These are phyloP conservation scores for Aspergillus avenaceus DNA, from an alignment of 495 filamentous ascomycete species.

Conservation along the genomic window DNA sequence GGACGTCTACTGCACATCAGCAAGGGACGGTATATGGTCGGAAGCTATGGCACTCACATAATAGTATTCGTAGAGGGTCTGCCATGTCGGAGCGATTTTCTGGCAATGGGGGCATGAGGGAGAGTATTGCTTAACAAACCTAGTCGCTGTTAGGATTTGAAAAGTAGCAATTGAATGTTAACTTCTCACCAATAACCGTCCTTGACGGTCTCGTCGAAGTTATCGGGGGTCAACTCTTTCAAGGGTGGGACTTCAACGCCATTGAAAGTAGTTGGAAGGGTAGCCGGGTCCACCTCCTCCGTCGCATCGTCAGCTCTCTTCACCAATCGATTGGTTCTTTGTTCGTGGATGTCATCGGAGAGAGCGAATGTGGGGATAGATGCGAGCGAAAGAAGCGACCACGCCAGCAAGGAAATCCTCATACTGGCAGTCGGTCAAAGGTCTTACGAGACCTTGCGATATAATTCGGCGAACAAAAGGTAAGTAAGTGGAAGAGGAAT, in stretches of 20 bases:
- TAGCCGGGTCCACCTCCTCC: slow-evolving; percentile 12
- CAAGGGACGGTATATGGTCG: not conserved
- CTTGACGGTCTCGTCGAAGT: slow-evolving; percentile 53
- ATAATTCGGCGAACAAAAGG: slow-evolving; percentile 9
- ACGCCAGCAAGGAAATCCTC: slow-evolving; percentile 36
- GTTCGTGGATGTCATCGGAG: slow-evolving; percentile 18
- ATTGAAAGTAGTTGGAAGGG: slow-evolving; percentile 66
- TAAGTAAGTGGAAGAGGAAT: slow-evolving; percentile 9
- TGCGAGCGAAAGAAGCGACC: slow-evolving; percentile 40
- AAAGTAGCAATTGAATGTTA: not conserved
- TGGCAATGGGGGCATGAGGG: slow-evolving; percentile 78
- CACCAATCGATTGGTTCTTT: slow-evolving; percentile 17
- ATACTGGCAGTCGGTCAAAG: slow-evolving; percentile 28
- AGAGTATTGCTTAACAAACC: slow-evolving; percentile 76
- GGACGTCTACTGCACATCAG: slow-evolving; percentile 57
- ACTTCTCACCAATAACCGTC: slow-evolving; percentile 58
- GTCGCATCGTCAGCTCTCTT: slow-evolving; percentile 22
- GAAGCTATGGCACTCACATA: slow-evolving; percentile 46
- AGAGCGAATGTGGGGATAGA: slow-evolving; percentile 34
- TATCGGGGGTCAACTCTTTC: slow-evolving; percentile 54
- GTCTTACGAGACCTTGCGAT: slow-evolving; percentile 8
- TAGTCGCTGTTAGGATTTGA: slow-evolving; percentile 25
- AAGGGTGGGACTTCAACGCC: slow-evolving; percentile 72
- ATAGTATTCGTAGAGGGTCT: slow-evolving; percentile 94
- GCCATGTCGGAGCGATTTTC: slow-evolving; percentile 76